Percentiles rank a stretch among this genome's conserved stretches.
These are phyloP conservation scores for Beverwykella pulmonaria DNA, from an alignment of 495 filamentous ascomycete species.

Conservation along the genomic window DNA sequence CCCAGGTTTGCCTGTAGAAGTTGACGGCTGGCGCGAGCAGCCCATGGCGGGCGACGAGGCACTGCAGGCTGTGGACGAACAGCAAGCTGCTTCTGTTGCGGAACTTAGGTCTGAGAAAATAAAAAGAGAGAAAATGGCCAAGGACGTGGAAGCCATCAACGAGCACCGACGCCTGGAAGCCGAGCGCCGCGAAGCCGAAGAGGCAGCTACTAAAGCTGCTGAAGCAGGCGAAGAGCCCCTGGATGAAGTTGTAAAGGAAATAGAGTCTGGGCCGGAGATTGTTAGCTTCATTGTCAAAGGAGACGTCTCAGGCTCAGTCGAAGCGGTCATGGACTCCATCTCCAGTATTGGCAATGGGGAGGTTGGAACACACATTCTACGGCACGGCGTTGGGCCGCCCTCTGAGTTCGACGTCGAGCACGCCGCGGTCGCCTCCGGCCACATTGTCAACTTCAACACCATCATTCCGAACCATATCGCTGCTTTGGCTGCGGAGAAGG, in stretches of 20 bases:
- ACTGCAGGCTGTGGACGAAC: conserved; percentile 77
- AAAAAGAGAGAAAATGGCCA: conserved; percentile 62
- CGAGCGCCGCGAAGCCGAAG: conserved; percentile 59
- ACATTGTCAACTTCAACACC: conserved; percentile 86
- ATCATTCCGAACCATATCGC: conserved; percentile 67
- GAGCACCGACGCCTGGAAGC: conserved; percentile 63
- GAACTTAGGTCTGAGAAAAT: conserved; percentile 68
- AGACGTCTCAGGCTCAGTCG: conserved; percentile 89
- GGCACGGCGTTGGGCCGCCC: conserved; percentile 75
- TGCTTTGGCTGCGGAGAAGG: conserved; percentile 65
- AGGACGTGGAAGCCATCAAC: conserved; percentile 78
- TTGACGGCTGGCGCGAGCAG: conserved; percentile 92
- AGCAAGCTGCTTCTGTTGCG: conserved; percentile 77
- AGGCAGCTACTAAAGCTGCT: conserved; percentile 36
- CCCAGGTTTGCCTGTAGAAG: conserved; percentile 86
- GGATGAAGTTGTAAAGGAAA: conserved; percentile 24
- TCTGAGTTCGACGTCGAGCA: conserved; percentile 89
- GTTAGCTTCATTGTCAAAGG: conserved; percentile 86
- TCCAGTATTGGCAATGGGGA: conserved; percentile 78
- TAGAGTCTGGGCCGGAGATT: conserved; percentile 57
- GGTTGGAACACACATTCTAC: conserved; percentile 74
- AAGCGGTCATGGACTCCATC: conserved; percentile 79
- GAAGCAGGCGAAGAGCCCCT: conserved; percentile 39
- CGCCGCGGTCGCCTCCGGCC: conserved; percentile 68
- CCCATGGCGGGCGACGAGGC: conserved; percentile 88